Percentiles rank a stretch among this genome's conserved stretches.
These are phyloP conservation scores for Russula emetica DNA, from an alignment of 768 basidiomycete genomes.

Conservation along the genomic window DNA sequence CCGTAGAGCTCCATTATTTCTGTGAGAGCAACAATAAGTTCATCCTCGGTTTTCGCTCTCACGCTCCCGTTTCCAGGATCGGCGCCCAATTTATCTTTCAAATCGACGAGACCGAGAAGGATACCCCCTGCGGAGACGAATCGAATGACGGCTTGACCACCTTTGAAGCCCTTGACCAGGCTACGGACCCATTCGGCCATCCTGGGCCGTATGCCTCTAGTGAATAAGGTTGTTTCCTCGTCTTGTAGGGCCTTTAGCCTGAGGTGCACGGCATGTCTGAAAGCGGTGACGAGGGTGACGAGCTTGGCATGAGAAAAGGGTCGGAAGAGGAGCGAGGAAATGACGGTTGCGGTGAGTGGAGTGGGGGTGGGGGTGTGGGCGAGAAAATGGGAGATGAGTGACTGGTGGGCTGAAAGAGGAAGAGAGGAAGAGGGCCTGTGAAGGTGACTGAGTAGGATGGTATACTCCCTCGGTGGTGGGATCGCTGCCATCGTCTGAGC, in stretches of 20 bases:
- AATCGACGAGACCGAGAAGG: constrained; percentile 59
- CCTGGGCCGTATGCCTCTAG: constrained; percentile 17
- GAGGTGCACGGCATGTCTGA: constrained; percentile 56
- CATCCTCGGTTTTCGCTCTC: constrained; percentile 53
- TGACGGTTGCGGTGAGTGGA: constrained; percentile 51
- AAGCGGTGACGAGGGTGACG: constrained; percentile 49
- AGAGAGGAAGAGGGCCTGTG: constrained; percentile 44
- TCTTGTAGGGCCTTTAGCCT: constrained; percentile 44
- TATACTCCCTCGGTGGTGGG: constrained; percentile 38
- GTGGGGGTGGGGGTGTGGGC: constrained; percentile 49
- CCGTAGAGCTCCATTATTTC: constrained; percentile 64
- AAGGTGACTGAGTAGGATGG: constrained; percentile 49
- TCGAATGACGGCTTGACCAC: constrained; percentile 58
- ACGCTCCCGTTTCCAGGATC: constrained; percentile 31
- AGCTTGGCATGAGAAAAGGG: constrained; percentile 47
- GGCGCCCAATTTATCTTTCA: constrained; percentile 35
- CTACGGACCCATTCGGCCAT: constrained; percentile 47
- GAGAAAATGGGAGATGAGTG: constrained; percentile 57
- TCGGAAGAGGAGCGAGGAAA: constrained; percentile 54
- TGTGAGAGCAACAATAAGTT: constrained; percentile 63
- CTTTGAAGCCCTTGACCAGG: constrained; percentile 56
- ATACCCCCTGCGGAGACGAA: constrained; percentile 63
- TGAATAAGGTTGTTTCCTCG: constrained; percentile 31
- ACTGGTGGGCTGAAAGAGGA: constrained; percentile 47
- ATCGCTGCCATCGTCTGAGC: constrained; percentile 3